Base-by-base conservation (phyloP, 2,329 filamentous ascomycete species). In the Penicillium olsonii region DNA sequence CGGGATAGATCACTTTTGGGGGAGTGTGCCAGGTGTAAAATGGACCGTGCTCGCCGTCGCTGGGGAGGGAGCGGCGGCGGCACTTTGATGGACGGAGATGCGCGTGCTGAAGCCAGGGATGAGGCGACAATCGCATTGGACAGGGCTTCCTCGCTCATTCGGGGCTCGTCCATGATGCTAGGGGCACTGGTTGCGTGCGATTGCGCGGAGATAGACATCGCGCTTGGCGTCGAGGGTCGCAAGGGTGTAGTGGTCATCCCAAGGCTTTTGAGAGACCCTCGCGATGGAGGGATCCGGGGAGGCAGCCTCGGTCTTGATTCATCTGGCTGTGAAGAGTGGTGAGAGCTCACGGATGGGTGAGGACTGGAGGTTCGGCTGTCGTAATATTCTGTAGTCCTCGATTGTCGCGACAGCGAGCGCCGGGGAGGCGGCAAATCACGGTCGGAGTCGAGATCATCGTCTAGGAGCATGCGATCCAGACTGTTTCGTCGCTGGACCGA, bases 51-150 rank as follows among this genome's bases (percentile, higher is more conserved):
- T 33, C 68, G 62, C 42, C 72, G 69, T 37, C 67, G 68, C 29
- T 65, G 66, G 14, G 71, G 73, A 14, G 71, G 71, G 19, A 68
- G 67, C 1, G 70, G 66, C 11, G 73, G 73, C 12, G 68, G 64
- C 8, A 57, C 53, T 39, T 60, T 71, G n/a, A 62, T 64, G 17
- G 70, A 62, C 11, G 74, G 73, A 11, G 70, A 66, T 26, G 69
- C 70, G 39, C 69, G 69, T 7, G 67, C 63, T 31, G 75, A 75
- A 46, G 75, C 75, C 2, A 77, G 55, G 27, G 75, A 77, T 10
- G 75, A 76, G 15, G 75, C 75, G 15, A 76, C 70, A 53, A 78
- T 74, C 22, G 75, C 75, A 61, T 76, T 69, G 12, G 74, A 75
- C 3, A 75, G 65, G 5, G 69, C 67, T 52, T 71, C 71, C 50